Evolutionary conservation across 306 rosid genomes (phyloP).

Genomic region (Sphenostylis stenocarpa): DNA sequence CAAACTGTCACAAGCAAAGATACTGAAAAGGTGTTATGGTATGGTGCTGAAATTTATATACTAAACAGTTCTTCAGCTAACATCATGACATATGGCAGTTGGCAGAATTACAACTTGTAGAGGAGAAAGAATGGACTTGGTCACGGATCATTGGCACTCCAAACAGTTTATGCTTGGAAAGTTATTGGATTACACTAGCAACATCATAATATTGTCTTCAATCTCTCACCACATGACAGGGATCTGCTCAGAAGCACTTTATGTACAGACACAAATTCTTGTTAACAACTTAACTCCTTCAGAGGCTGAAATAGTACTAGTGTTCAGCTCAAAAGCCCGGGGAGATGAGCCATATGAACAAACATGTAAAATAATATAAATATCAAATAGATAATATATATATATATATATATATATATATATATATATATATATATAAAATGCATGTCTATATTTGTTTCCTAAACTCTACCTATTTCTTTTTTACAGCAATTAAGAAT

Average conservation of each 20-base stretch:
- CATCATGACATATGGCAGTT: slow-evolving; percentile 49
- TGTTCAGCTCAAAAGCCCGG: neutral
- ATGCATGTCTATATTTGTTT: neutral
- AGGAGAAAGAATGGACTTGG: slow-evolving; percentile 72
- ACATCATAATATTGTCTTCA: slow-evolving; percentile 45
- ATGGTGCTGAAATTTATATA: neutral
- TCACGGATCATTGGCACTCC: slow-evolving; percentile 84
- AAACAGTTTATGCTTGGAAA: slow-evolving; percentile 64
- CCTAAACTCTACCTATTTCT: no score
- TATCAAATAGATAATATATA: neutral
- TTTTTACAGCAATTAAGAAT: neutral
- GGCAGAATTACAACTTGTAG: slow-evolving; percentile 65
- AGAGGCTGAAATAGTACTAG: neutral
- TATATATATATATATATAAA: no score
- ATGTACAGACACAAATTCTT: neutral
- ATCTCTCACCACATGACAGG: neutral
- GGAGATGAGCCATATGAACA: neutral
- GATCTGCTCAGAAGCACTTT: slow-evolving; percentile 5
- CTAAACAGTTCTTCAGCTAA: slow-evolving; percentile 25
- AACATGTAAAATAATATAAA: neutral
- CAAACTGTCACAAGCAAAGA: neutral
- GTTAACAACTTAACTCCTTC: neutral
- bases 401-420: no score
- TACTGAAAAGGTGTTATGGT: neutral
- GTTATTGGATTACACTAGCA: slow-evolving; percentile 68